These are phyloP conservation scores for Pyrenula aspistea DNA, from an alignment of 495 filamentous ascomycete species.

Conservation along the genomic window DNA sequence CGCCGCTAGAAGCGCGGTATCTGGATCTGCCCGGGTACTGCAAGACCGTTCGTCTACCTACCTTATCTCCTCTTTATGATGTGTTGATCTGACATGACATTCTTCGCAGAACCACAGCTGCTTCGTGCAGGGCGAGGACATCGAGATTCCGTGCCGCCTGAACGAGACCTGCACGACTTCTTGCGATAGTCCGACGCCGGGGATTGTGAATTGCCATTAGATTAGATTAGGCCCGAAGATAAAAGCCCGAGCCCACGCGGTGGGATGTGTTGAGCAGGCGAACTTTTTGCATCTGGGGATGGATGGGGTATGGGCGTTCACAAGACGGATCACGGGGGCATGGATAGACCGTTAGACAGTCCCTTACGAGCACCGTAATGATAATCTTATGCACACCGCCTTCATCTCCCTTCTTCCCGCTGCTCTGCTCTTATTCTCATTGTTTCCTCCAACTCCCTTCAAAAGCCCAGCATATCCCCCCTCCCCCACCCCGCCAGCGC, in stretches of 20 bases:
- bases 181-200: neutral
- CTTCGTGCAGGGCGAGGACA: neutral
- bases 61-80: neutral
- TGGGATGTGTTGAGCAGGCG: neutral
- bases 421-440: too few relatives aligned
- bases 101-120: neutral
- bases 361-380: neutral
- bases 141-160: neutral
- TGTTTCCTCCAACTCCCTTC: too few relatives aligned
- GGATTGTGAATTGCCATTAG: neutral
- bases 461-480: neutral
- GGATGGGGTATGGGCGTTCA: neutral
- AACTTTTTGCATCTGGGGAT: neutral
- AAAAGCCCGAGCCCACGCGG: neutral
- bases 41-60: neutral
- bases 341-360: neutral
- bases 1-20: neutral
- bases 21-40: neutral
- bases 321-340: neutral
- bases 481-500: slow-evolving; percentile 58
- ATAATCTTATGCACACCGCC: neutral
- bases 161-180: neutral
- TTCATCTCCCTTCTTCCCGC: neutral
- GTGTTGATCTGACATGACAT: neutral
- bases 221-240: neutral